Conservation (phyloP, 768 basidiomycete species). For the Lactifluus echinatus region DNA sequence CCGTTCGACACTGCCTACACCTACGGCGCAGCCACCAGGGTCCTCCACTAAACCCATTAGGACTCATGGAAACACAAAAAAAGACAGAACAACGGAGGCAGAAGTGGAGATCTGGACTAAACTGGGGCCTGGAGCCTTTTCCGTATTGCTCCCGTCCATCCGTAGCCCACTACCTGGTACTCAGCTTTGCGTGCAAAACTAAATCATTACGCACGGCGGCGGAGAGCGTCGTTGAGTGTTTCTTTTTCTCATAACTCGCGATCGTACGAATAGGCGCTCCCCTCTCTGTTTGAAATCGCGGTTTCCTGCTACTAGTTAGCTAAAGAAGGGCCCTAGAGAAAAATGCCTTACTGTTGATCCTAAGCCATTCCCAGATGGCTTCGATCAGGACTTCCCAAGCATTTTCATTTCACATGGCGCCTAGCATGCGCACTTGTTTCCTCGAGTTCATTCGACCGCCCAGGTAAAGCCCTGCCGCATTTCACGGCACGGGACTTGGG, state of each 20-base stretch:
- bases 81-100: background rate
- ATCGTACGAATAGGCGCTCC: too few relatives aligned
- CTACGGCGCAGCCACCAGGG: background rate
- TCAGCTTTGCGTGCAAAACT: background rate
- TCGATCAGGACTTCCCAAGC: slow-evolving; percentile 9
- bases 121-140: too few relatives aligned
- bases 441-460: background rate
- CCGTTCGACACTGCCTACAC: background rate
- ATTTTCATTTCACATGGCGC: background rate
- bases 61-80: too few relatives aligned
- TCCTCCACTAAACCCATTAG: background rate
- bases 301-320: too few relatives aligned
- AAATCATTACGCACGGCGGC: too few relatives aligned
- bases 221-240: too few relatives aligned
- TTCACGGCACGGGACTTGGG: background rate
- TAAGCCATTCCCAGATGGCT: background rate
- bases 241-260: too few relatives aligned
- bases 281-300: too few relatives aligned
- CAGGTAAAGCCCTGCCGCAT: background rate
- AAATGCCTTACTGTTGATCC: background rate
- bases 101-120: background rate
- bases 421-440: background rate
- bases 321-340: too few relatives aligned
- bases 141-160: background rate
- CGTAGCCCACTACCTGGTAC: background rate